A percentile compares a stretch with the other conserved stretches of the same genome.
Conservation (phyloP, 805 yeast genomes). For the Trichomonascus vanleenenianus region DNA sequence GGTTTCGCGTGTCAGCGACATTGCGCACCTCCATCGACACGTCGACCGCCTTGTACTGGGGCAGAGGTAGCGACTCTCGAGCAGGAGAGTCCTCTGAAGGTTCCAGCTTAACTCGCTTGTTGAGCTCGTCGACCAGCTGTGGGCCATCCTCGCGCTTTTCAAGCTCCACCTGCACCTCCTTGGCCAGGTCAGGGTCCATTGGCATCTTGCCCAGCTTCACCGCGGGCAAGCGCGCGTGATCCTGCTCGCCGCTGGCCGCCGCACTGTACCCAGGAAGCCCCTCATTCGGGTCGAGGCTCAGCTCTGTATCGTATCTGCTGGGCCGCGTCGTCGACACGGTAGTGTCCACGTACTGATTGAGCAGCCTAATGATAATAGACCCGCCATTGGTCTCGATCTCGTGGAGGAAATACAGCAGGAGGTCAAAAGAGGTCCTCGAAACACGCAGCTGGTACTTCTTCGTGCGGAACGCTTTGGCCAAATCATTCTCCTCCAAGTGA, state of each 20-base stretch:
- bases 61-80: conserved; percentile 73
- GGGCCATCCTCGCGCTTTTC: conserved; percentile 40
- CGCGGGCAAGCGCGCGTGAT: conserved; percentile 50
- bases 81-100: conserved; percentile 55
- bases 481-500: conserved; percentile 74
- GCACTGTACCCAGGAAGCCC: conserved; percentile 34
- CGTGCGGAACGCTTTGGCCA: conserved; percentile 65
- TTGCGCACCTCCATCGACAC: conserved; percentile 68
- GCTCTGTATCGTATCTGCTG: conserved; percentile 23
- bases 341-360: conserved; percentile 69
- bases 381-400: conserved; percentile 94
- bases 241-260: conserved; percentile 30
- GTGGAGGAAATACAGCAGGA: conserved; percentile 76
- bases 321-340: conserved; percentile 30
- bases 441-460: conserved; percentile 69
- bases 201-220: conserved; percentile 82
- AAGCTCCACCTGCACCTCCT: conserved; percentile 79
- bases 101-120: conserved; percentile 27
- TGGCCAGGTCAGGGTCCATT: conserved; percentile 71
- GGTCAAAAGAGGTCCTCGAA: conserved; percentile 76
- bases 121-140: conserved; percentile 34
- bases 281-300: conserved; percentile 37
- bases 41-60: conserved; percentile 72
- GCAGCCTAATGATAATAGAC: conserved; percentile 70
- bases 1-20: conserved; percentile 75